Conservation (phyloP, 495 filamentous ascomycete species). For the Pseudevernia furfuracea region DNA sequence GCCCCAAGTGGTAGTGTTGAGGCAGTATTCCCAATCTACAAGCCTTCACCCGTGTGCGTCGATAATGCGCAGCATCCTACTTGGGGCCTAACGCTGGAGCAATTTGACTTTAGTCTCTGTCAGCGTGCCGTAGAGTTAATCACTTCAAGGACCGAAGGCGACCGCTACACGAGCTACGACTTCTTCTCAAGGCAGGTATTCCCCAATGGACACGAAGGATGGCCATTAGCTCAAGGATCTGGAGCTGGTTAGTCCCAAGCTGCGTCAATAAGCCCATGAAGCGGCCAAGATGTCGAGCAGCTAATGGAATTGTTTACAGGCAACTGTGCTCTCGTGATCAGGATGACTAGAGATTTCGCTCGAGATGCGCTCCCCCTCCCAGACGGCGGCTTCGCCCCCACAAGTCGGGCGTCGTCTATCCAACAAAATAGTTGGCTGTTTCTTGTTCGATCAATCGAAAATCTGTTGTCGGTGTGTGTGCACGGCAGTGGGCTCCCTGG, state of each 20-base stretch:
- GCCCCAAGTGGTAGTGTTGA: not conserved
- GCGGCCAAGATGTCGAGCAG: no score
- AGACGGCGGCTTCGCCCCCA: conserved; percentile 1
- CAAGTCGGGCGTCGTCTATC: not conserved
- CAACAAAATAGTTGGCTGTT: conserved; percentile 1
- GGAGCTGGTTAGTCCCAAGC: conserved; percentile 4
- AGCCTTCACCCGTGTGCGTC: not conserved
- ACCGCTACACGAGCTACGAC: not conserved
- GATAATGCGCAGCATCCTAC: not conserved
- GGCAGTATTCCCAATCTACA: no score
- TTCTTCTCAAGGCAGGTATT: not conserved
- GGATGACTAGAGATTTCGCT: conserved; percentile 11
- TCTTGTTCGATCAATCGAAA: not conserved
- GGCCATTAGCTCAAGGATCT: conserved; percentile 9
- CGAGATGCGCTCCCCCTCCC: not conserved
- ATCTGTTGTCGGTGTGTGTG: conserved; percentile 2
- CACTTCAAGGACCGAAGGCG: not conserved
- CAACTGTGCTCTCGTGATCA: not conserved
- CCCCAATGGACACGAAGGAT: not conserved
- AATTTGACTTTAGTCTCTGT: not conserved
- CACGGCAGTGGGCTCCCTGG: not conserved
- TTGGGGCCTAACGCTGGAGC: not conserved
- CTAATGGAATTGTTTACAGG: no score
- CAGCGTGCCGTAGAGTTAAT: not conserved
- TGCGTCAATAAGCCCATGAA: not conserved